Evolutionary conservation across 2,329 filamentous ascomycete genomes (phyloP), one percentile per base, ranked within the genome.

Genomic region (Fusarium sp.): DNA sequence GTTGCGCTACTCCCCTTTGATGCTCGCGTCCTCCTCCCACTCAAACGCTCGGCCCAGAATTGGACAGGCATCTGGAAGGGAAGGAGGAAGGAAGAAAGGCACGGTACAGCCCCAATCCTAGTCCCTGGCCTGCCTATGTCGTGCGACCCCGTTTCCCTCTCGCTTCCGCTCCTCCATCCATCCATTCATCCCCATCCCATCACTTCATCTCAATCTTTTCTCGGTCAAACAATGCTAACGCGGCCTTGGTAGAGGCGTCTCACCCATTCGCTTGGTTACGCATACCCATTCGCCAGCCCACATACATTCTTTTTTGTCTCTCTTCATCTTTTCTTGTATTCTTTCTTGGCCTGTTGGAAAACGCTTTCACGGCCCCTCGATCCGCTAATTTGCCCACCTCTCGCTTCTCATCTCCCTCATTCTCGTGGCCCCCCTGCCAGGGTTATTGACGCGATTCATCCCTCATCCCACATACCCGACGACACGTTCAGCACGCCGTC

Each of bases 191-290:
- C 52, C 50, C 33, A 63, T 60, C 42, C 52, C 38, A 61, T 69
- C 59, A 42, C 67, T 68, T 68, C 73, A 57, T 61, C 62, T 62
- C 66, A 63, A 75, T 75, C 73, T 74, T 74, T 62, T 56, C 59
- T 71, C 67, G 58, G 69, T 63, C 73, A 65, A 50, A 68, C 70
- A 74, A 74, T 75, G 64, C 64, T 75, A 71, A 71, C 73, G 61
- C 70, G 64, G 60, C 73, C 70, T 74, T 74, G 67, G 69, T 75
- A 70, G 73, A 75, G 27, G 73, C 73, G 73, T 71, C 69, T 75
- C 67, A 73, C 68, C 73, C 73, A 74, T 65, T 75, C 73, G 67
- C 73, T 75, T 75, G 70, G 73, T 71, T 71, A 71, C 70, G 67
- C 73, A 75, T 61, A 63, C 65, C 69, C 72, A 62, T 38, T 75